A percentile compares a stretch with the other conserved stretches of the same genome.
Conservation (phyloP, 2,329 filamentous ascomycete species). For the Colletotrichum limetticola region DNA sequence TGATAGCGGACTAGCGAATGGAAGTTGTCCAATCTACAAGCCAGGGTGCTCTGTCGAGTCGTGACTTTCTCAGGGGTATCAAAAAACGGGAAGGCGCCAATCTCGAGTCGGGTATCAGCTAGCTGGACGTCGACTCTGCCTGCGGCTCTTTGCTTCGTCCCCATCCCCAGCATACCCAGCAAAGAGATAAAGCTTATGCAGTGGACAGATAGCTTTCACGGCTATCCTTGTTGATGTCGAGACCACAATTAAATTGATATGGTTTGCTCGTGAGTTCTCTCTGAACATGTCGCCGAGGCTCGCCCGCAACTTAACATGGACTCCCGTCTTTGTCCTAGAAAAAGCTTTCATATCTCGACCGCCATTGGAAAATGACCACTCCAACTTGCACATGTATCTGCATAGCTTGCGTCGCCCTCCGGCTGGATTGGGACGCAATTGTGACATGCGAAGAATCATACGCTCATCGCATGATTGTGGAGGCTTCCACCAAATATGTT, state of each 20-base stretch:
- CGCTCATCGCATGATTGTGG: conserved; percentile 26
- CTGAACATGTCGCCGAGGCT: conserved; percentile 3
- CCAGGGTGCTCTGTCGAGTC: background rate
- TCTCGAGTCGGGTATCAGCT: background rate
- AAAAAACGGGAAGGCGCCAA: background rate
- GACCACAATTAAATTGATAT: background rate
- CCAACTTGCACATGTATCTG: background rate
- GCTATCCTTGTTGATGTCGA: background rate
- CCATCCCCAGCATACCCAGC: background rate
- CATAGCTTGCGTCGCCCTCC: background rate
- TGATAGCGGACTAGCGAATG: background rate
- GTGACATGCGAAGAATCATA: conserved; percentile 23
- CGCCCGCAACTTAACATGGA: background rate
- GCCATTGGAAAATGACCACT: background rate
- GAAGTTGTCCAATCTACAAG: background rate
- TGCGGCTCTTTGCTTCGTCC: background rate
- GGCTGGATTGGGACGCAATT: background rate
- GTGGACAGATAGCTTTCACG: background rate
- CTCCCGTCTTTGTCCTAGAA: background rate
- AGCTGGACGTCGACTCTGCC: background rate
- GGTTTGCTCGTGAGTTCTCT: background rate
- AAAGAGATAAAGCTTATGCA: background rate
- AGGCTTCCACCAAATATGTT: background rate
- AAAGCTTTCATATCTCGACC: background rate
- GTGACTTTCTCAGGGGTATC: background rate